A percentile compares a stretch with the other conserved stretches of the same genome.
Evolutionary conservation across 352 stramenopile genomes (phyloP).

Genomic region (Globisporangium cylindrosporum): DNA sequence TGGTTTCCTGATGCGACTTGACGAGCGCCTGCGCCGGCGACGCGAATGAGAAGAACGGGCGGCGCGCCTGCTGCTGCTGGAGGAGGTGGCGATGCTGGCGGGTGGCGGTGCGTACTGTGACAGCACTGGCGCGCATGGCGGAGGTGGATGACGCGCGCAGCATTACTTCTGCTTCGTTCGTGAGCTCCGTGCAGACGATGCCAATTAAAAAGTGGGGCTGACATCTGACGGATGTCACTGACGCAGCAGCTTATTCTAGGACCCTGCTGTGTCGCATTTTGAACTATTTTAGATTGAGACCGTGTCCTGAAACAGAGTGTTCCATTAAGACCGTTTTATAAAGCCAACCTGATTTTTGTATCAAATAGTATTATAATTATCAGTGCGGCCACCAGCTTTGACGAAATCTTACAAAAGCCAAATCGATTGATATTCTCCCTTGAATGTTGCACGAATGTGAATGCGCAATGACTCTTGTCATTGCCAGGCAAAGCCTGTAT

Average conservation of each 20-base stretch:
- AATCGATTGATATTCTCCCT: constrained; percentile 5
- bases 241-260: background rate
- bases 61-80: background rate
- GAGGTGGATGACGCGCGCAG: constrained; percentile 12
- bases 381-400: too few relatives aligned
- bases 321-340: background rate
- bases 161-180: constrained; percentile 20
- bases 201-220: constrained; percentile 5
- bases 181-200: background rate
- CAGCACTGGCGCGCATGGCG: constrained; percentile 4
- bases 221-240: background rate
- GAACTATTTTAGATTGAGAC: background rate
- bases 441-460: constrained; percentile 13
- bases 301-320: too few relatives aligned
- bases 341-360: too few relatives aligned
- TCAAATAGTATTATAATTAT: too few relatives aligned
- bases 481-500: too few relatives aligned
- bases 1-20: constrained; percentile 72
- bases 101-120: background rate
- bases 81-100: background rate
- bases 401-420: too few relatives aligned
- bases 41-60: constrained; percentile 60
- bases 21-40: constrained; percentile 46
- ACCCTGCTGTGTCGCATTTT: too few relatives aligned
- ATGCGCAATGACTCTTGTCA: too few relatives aligned